Conservation (phyloP, 2,329 filamentous ascomycete genomes). For the Colletotrichum salicis region DNA sequence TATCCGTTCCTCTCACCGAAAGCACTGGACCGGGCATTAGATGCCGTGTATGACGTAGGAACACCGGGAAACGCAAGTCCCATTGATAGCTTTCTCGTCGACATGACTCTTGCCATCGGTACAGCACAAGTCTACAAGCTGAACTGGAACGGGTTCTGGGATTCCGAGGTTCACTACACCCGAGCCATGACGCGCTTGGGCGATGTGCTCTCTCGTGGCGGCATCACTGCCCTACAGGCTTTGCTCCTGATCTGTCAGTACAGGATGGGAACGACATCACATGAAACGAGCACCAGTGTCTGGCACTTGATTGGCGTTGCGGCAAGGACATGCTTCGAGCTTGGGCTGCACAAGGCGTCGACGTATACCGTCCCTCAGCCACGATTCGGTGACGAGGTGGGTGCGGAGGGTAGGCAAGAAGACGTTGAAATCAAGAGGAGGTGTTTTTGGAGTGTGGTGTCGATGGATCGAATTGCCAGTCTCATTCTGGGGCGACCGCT, state of each 20-base stretch:
- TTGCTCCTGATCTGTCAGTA: constrained; percentile 56
- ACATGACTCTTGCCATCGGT: constrained; percentile 56
- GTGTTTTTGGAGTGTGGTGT: constrained; percentile 56
- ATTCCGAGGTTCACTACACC: constrained; percentile 54
- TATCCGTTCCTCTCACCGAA: constrained; percentile 53
- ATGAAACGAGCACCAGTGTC: constrained; percentile 51
- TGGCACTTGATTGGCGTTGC: constrained; percentile 58
- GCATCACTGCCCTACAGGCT: constrained; percentile 51
- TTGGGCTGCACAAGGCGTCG: constrained; percentile 53
- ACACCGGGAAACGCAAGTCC: constrained; percentile 33
- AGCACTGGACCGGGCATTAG: constrained; percentile 41
- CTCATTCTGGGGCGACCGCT: constrained; percentile 52
- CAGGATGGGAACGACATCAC: constrained; percentile 51
- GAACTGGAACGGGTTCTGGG: constrained; percentile 54
- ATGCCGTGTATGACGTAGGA: constrained; percentile 46
- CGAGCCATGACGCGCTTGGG: constrained; percentile 50
- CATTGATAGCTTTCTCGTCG: constrained; percentile 52
- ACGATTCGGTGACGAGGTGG: not conserved
- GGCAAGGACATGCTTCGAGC: constrained; percentile 51
- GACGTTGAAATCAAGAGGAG: constrained; percentile 49
- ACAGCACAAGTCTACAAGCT: constrained; percentile 55
- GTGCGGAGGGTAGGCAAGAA: constrained; percentile 12
- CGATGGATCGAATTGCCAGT: constrained; percentile 50
- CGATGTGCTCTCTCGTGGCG: constrained; percentile 49
- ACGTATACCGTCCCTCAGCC: constrained; percentile 41